Evolutionary conservation across 179 eudicot species (phyloP).

Genomic region (Camellia oleifera): DNA sequence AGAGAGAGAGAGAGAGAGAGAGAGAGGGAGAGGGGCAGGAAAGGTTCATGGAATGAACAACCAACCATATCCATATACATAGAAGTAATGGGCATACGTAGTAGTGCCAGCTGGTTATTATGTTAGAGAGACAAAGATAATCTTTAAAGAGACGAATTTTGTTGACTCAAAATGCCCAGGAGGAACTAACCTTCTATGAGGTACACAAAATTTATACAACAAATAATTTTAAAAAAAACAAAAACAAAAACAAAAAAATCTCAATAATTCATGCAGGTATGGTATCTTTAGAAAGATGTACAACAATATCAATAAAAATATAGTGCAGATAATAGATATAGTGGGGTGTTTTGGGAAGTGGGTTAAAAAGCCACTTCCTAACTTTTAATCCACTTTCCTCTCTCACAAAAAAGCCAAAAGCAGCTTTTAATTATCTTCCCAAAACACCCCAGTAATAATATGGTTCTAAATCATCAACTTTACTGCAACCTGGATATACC

Average conservation of each 20-base stretch:
- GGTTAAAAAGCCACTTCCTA: too few relatives aligned
- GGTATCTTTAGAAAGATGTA: not conserved
- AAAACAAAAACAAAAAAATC: not conserved
- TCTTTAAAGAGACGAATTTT: not conserved
- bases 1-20: not conserved
- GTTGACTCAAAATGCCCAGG: constrained; percentile 12
- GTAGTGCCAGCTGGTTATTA: not conserved
- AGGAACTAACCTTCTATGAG: too few relatives aligned
- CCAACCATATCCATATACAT: constrained; percentile 1
- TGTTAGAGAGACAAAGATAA: not conserved
- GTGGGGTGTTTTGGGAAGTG: too few relatives aligned
- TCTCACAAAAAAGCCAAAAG: too few relatives aligned
- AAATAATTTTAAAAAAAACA: not conserved
- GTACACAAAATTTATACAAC: not conserved
- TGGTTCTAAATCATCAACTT: too few relatives aligned
- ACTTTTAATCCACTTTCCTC: too few relatives aligned
- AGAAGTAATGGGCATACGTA: not conserved
- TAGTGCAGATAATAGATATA: too few relatives aligned
- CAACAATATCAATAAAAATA: not conserved
- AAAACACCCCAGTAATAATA: too few relatives aligned
- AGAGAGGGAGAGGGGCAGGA: constrained; percentile 6
- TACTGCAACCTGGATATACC: too few relatives aligned
- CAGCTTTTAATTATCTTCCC: too few relatives aligned
- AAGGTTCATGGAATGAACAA: constrained; percentile 4
- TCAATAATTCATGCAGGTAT: not conserved